These are phyloP conservation scores for Jaapia argillacea DNA, from an alignment of 768 basidiomycete genomes.

Conservation along the genomic window DNA sequence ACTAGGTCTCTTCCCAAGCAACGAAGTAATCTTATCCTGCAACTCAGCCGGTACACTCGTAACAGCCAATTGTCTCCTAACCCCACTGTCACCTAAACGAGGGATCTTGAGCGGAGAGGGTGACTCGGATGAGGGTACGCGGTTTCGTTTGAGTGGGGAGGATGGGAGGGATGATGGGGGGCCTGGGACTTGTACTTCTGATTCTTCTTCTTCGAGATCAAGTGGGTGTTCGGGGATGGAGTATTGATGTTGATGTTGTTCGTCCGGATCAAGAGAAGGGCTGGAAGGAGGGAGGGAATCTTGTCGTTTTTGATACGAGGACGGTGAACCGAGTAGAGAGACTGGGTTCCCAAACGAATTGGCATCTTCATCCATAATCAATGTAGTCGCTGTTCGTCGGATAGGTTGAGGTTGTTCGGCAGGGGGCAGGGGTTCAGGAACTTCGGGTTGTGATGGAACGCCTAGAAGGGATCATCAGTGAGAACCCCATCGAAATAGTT, in stretches of 20 bases:
- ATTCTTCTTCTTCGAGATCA: background rate
- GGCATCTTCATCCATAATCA: background rate
- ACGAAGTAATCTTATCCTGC: conserved; percentile 56
- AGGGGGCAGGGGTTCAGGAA: background rate
- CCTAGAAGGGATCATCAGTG: background rate
- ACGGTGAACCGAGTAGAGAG: background rate
- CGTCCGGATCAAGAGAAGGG: background rate
- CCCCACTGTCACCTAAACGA: conserved; percentile 3
- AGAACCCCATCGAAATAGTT: background rate
- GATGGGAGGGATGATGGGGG: conserved; percentile 53
- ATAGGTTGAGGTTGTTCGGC: background rate
- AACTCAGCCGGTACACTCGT: conserved; percentile 44
- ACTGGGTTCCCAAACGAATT: background rate
- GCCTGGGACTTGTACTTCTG: conserved; percentile 17
- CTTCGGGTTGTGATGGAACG: background rate
- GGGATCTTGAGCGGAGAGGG: conserved; percentile 43
- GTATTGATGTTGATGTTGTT: background rate
- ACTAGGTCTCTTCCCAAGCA: conserved; percentile 58
- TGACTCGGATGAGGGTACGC: conserved; percentile 49
- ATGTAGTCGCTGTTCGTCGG: background rate
- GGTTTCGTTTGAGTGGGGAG: conserved; percentile 50
- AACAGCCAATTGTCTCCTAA: conserved; percentile 21
- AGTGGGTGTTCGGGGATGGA: background rate
- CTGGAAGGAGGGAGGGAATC: background rate
- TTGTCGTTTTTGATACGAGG: background rate